Evolutionary conservation across 2,329 filamentous ascomycete species (phyloP), one percentile per base, ranked within the genome.

Genomic region (Parasarocladium wereldwijsianum): DNA sequence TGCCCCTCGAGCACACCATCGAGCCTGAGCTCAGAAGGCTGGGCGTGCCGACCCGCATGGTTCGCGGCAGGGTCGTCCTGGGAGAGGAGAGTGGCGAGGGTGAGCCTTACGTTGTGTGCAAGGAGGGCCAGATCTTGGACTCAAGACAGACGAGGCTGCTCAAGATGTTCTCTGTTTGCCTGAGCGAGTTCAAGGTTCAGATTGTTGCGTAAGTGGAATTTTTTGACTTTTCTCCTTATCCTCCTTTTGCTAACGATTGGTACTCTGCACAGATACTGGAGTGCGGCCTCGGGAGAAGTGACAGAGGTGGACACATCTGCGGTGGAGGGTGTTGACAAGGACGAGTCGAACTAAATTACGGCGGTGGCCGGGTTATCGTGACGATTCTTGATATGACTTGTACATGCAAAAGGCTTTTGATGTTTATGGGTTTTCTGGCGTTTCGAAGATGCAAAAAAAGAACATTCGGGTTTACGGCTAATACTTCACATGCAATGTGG

Each of bases 1-100:
- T 93, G 37, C 80, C 82, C 26, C 58, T 98, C 38, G 76, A 83
- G 50, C 83, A 93, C 62, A 82, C 76, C 37, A 64, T 94, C 43
- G 90, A 98, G 67, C 84, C 84, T 8, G 86, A 85, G 52, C 64
- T 98, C 54, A 70, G 90, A 42, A 82, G 83, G 44, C 71, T 94
- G 47, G 84, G 84, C 33, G 76, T 98, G 53, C 90, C 90, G 21
- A 93, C 85, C 30, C 73, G 78, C 46, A 71, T 98, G 60, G 70
- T 85, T 36, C 84, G 82, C 64, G 90, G 90, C 34, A 84, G 79
- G 58, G 80, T 98, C 26, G 72, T 82, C 39, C 62, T 96, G 29
- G 66, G 66, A 34, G 58, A 57, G 40, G 66, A 59, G 37, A 52
- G 49, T 32, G 76, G 79, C 42, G 48, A 55, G 33, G 59, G 51